Percentiles rank a stretch among this genome's conserved stretches.
These are phyloP conservation scores for Candida coleopterorum DNA, from an alignment of 805 yeast species.

Conservation along the genomic window DNA sequence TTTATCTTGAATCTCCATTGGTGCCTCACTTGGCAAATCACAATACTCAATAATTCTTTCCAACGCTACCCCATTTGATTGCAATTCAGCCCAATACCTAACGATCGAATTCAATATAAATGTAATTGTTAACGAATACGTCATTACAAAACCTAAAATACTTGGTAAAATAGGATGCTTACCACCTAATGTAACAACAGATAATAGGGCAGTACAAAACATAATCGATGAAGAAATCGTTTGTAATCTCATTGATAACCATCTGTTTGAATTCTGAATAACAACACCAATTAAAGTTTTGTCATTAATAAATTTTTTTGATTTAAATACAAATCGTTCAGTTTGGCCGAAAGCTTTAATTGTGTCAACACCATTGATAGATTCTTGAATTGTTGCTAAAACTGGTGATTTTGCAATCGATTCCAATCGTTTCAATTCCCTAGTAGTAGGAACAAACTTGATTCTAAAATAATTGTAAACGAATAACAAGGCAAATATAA, in stretches of 20 bases:
- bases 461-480: conserved; percentile 28
- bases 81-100: conserved; percentile 31
- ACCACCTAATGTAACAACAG: conserved; percentile 22
- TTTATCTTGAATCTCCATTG: conserved; percentile 33
- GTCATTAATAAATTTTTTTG: conserved; percentile 20
- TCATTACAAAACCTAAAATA: conserved; percentile 35
- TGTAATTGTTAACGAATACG: conserved; percentile 30
- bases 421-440: conserved; percentile 29
- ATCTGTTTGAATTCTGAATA: conserved; percentile 23
- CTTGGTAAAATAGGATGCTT: conserved; percentile 24
- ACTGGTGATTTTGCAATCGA: conserved; percentile 30
- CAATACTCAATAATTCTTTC: conserved; percentile 37
- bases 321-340: conserved; percentile 25
- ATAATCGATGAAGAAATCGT: conserved; percentile 30
- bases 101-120: conserved; percentile 26
- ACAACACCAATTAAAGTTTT: conserved; percentile 19
- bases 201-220: conserved; percentile 23
- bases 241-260: conserved; percentile 36
- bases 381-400: conserved; percentile 33
- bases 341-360: conserved; percentile 27
- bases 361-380: conserved; percentile 33
- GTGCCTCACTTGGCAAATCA: conserved; percentile 38
- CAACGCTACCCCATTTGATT: conserved; percentile 28
- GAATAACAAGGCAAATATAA: conserved; percentile 20
- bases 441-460: conserved; percentile 29